phyloP scores from a whole-genome alignment of 164 flowering plant species.

The Platanus orientalis region DNA sequence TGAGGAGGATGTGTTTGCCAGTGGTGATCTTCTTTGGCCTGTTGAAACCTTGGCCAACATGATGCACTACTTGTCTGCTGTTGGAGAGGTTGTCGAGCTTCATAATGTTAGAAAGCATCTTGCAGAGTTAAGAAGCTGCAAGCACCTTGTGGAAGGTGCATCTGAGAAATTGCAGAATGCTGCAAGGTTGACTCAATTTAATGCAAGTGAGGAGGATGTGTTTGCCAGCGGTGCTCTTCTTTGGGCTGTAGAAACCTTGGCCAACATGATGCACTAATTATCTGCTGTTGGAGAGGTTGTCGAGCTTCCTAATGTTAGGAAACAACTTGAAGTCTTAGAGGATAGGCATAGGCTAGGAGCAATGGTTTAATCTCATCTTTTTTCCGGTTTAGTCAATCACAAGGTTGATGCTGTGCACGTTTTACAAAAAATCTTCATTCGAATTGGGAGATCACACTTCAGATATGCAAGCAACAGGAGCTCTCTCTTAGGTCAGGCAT shows the following conservation, averaged over 20 bases:
- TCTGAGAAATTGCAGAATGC: constrained; percentile 96
- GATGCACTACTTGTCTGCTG: constrained; percentile 97
- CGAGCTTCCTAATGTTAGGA: constrained; percentile 94
- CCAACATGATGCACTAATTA: constrained; percentile 96
- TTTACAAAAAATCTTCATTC: constrained; percentile 73
- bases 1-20: constrained; percentile 97
- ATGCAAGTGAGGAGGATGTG: constrained; percentile 96
- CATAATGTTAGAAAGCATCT: too few relatives aligned
- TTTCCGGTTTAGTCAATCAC: constrained; percentile 77
- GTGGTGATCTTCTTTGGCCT: constrained; percentile 95
- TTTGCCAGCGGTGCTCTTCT: constrained; percentile 99
- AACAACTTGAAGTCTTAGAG: too few relatives aligned
- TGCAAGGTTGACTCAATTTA: constrained; percentile 93
- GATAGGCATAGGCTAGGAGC: constrained; percentile 87
- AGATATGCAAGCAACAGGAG: too few relatives aligned
- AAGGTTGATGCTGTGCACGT: constrained; percentile 86
- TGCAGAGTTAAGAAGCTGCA: too few relatives aligned
- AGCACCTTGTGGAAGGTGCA: constrained; percentile 99
- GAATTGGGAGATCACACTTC: constrained; percentile 97
- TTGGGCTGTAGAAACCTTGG: constrained; percentile 92
- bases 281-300: constrained; percentile 99
- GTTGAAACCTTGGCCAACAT: constrained; percentile 96
- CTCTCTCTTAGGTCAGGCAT: too few relatives aligned
- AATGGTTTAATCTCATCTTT: constrained; percentile 93
- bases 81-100: constrained; percentile 75